These are phyloP conservation scores for Vigna reflexopilosa DNA, from an alignment of 306 rosid species.

Conservation along the genomic window DNA sequence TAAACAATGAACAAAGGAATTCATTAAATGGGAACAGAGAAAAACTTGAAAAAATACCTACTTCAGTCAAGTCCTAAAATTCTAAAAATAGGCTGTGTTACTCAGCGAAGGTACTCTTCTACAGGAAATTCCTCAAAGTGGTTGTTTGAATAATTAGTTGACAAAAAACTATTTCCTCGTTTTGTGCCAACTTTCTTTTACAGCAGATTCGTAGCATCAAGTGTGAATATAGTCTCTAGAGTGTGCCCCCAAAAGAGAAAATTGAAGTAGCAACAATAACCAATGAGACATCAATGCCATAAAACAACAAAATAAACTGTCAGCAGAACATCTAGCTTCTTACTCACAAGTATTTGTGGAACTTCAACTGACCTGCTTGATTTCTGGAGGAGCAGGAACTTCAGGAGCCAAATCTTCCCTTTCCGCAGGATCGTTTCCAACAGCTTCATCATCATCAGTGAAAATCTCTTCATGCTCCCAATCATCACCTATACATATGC, in stretches of 20 bases:
- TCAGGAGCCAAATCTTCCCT: conserved; percentile 94
- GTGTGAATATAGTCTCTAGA: neutral
- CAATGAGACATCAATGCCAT: neutral
- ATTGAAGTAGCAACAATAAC: neutral
- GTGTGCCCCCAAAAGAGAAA: neutral
- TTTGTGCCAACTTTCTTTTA: neutral
- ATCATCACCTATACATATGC: conserved; percentile 70
- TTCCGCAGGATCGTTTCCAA: conserved; percentile 85
- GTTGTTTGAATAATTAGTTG: conserved; percentile 7
- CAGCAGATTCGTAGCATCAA: neutral
- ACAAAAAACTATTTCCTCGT: neutral
- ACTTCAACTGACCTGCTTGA: conserved; percentile 70
- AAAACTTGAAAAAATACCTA: neutral
- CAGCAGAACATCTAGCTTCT: conserved; percentile 17
- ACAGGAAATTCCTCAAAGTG: conserved; percentile 5
- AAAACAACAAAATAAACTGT: neutral
- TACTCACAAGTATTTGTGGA: neutral
- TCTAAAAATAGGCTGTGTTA: neutral
- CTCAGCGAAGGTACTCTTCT: conserved; percentile 2
- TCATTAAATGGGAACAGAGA: neutral
- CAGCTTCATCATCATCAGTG: conserved; percentile 93
- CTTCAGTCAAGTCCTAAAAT: conserved; percentile 11
- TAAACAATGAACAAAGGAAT: conserved; percentile 11
- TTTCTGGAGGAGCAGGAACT: conserved; percentile 91
- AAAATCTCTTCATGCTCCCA: conserved; percentile 95